These are phyloP conservation scores for Rhodotorula graminis DNA, from an alignment of 768 basidiomycete species.

Conservation along the genomic window DNA sequence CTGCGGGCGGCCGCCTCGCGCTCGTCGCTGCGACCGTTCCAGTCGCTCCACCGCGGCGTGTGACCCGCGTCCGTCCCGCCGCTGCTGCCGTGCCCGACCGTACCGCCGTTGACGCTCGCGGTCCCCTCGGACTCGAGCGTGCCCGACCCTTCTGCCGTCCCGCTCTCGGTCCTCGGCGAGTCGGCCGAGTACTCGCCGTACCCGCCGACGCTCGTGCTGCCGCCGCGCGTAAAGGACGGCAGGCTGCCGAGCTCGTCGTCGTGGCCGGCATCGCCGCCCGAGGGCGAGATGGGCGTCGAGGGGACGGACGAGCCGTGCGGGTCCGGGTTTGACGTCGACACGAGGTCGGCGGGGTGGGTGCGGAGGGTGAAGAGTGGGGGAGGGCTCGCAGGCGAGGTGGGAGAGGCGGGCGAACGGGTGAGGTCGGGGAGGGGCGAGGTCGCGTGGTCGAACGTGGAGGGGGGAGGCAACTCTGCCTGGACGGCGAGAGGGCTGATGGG, in stretches of 20 bases:
- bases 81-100: neutral
- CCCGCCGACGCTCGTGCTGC: too few species aligned
- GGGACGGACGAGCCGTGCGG: slow-evolving; percentile 12
- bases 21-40: neutral
- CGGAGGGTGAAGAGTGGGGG: neutral
- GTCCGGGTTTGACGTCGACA: slow-evolving; percentile 12
- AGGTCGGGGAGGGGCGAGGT: neutral
- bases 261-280: slow-evolving; percentile 11
- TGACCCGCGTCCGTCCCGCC: neutral
- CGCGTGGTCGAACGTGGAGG: neutral
- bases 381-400: too few species aligned
- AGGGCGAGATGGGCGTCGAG: slow-evolving; percentile 14
- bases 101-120: neutral
- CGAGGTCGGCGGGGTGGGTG: slow-evolving; percentile 36
- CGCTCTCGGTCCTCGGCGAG: neutral
- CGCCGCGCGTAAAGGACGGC: neutral
- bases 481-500: neutral
- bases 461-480: neutral
- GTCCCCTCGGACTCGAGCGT: neutral
- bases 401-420: neutral
- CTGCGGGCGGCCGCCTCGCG: neutral
- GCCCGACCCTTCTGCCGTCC: neutral
- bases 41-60: neutral
- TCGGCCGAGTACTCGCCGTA: neutral
- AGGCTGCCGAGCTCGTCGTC: slow-evolving; percentile 2